Conservation (phyloP, 108 stramenopile genomes). For the Skeletonema tropicum region DNA sequence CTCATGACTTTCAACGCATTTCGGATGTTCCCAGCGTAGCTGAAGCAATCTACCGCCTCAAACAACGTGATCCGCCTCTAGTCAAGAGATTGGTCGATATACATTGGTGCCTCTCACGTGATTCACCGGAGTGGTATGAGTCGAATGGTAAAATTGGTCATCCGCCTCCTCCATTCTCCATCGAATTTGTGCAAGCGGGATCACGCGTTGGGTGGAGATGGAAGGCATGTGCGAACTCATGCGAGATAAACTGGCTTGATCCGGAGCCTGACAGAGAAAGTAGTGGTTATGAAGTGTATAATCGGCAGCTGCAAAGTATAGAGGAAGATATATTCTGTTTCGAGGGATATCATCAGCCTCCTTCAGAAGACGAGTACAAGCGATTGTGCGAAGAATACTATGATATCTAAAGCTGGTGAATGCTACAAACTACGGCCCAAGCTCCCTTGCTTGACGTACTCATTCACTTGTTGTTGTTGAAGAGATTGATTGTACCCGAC, state of each 20-base stretch:
- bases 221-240: not conserved
- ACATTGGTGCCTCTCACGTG: not conserved
- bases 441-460: too few species aligned
- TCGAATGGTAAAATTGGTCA: too few species aligned
- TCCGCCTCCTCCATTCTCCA: not conserved
- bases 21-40: not conserved
- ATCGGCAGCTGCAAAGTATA: too few species aligned
- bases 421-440: too few species aligned
- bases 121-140: not conserved
- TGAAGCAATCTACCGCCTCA: not conserved
- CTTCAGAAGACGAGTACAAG: too few species aligned
- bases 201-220: not conserved
- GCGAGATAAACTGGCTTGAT: not conserved
- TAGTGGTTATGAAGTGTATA: too few species aligned
- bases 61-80: not conserved
- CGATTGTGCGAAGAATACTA: not conserved
- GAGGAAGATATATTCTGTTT: not conserved
- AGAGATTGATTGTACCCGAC: too few species aligned
- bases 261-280: not conserved
- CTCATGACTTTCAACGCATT: not conserved
- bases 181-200: not conserved
- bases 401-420: too few species aligned
- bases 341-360: too few species aligned
- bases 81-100: not conserved
- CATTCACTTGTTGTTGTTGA: too few species aligned